Evolutionary conservation across 2,329 filamentous ascomycete species (phyloP).

Genomic region (Coniosporium tulheliwenetii): DNA sequence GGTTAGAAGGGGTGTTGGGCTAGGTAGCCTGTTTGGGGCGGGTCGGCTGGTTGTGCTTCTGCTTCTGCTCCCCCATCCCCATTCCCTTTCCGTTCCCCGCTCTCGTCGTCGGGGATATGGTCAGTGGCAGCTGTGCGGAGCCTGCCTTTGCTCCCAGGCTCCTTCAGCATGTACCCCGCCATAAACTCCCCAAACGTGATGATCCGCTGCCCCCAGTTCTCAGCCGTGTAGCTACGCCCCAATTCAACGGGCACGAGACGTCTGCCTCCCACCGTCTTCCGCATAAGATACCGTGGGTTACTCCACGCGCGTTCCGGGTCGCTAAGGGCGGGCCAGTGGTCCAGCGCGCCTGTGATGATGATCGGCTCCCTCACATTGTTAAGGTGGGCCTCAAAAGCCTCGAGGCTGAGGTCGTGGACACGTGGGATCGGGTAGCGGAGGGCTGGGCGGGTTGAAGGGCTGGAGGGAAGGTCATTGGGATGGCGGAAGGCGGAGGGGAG

Average conservation of each 20-base stretch:
- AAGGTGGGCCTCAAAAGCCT: conserved; percentile 14
- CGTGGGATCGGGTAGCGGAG: conserved; percentile 12
- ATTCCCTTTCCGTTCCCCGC: background rate
- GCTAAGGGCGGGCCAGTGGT: conserved; percentile 65
- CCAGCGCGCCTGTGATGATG: conserved; percentile 50
- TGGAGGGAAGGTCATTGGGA: conserved; percentile 10
- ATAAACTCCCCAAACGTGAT: conserved; percentile 62
- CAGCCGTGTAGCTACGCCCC: conserved; percentile 75
- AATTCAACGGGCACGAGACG: conserved; percentile 76
- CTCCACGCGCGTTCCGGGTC: conserved; percentile 47
- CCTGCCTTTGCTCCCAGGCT: background rate
- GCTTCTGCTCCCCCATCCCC: background rate
- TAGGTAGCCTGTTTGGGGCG: conserved; percentile 52
- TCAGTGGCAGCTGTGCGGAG: too few relatives aligned
- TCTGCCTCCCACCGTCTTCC: conserved; percentile 57
- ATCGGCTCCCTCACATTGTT: conserved; percentile 35
- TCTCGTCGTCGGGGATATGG: too few relatives aligned
- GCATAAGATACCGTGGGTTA: conserved; percentile 56
- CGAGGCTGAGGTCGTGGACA: conserved; percentile 7
- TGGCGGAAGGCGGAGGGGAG: conserved; percentile 11
- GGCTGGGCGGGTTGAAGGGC: conserved; percentile 3
- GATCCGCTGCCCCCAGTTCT: conserved; percentile 69
- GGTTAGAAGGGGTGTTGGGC: conserved; percentile 79
- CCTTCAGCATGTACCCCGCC: conserved; percentile 36
- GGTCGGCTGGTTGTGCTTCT: background rate